phyloP scores from a whole-genome alignment of 2,329 filamentous ascomycete genomes.

The Phialocephala sp. region DNA sequence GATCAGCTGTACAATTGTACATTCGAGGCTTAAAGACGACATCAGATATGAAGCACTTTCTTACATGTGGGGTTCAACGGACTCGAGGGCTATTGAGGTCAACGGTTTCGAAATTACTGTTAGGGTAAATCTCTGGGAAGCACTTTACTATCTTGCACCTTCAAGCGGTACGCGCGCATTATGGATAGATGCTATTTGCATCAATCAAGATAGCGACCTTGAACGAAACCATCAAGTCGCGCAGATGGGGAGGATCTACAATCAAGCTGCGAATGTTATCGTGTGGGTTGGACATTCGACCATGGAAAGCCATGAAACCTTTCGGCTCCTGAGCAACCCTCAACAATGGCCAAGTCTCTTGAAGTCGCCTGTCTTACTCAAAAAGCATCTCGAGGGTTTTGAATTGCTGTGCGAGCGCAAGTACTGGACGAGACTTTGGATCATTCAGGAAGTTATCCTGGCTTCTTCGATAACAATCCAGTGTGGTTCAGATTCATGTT shows the following conservation, averaged over 20 bases:
- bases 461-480: not conserved
- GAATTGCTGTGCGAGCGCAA: not conserved
- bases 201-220: slow-evolving; percentile 14
- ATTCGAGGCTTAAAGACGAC: not conserved
- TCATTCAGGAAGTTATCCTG: slow-evolving; percentile 22
- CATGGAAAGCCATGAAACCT: not conserved
- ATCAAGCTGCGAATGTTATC: not conserved
- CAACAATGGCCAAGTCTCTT: not conserved
- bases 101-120: not conserved
- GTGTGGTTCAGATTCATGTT: not conserved
- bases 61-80: not conserved
- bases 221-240: slow-evolving; percentile 20
- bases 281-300: slow-evolving; percentile 12
- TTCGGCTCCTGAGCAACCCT: not conserved
- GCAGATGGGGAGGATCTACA: slow-evolving; percentile 18
- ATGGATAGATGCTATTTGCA: slow-evolving; percentile 16
- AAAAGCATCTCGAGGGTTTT: not conserved
- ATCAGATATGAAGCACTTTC: not conserved
- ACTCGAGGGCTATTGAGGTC: not conserved
- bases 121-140: not conserved
- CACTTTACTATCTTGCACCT: not conserved
- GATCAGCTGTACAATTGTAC: not conserved
- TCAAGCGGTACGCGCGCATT: not conserved
- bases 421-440: slow-evolving; percentile 21
- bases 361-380: not conserved